Evolutionary conservation across 352 stramenopile species (phyloP).

Genomic region (Blastocystis sp.): DNA sequence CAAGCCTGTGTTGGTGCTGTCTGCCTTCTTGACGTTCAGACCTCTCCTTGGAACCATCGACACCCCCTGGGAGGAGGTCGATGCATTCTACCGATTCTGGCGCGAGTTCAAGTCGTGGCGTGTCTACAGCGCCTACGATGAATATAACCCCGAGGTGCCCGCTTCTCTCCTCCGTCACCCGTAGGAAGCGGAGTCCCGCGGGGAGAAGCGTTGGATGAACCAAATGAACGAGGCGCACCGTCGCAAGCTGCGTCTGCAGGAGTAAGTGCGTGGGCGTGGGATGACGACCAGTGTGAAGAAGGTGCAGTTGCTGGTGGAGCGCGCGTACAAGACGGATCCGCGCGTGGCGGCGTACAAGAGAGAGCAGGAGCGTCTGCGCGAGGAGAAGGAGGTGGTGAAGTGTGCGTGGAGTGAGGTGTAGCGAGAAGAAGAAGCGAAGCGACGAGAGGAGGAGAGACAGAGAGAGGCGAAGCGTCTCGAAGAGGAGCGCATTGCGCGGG

Average conservation of each 20-base stretch:
- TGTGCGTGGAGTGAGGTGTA: slow-evolving; percentile 77
- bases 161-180: slow-evolving; percentile 78
- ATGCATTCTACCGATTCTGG: slow-evolving; percentile 86
- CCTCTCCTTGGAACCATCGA: slow-evolving; percentile 79
- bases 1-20: slow-evolving; percentile 37
- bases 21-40: slow-evolving; percentile 77
- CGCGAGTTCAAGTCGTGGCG: slow-evolving; percentile 83
- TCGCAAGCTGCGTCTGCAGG: slow-evolving; percentile 84
- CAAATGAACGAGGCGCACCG: slow-evolving; percentile 83
- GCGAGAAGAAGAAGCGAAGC: slow-evolving; percentile 80
- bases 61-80: slow-evolving; percentile 80
- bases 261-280: slow-evolving; percentile 76
- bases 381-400: slow-evolving; percentile 70
- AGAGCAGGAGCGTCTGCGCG: slow-evolving; percentile 74
- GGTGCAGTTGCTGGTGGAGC: slow-evolving; percentile 83
- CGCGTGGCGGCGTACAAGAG: slow-evolving; percentile 77
- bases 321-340: slow-evolving; percentile 81
- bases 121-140: slow-evolving; percentile 79
- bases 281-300: slow-evolving; percentile 76
- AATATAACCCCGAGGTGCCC: slow-evolving; percentile 77
- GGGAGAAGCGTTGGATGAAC: slow-evolving; percentile 85
- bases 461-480: slow-evolving; percentile 75
- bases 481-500: slow-evolving; percentile 40
- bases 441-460: slow-evolving; percentile 77
- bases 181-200: slow-evolving; percentile 80